Conservation (phyloP, 139 green algal species). For the Picochlorum sp. region DNA sequence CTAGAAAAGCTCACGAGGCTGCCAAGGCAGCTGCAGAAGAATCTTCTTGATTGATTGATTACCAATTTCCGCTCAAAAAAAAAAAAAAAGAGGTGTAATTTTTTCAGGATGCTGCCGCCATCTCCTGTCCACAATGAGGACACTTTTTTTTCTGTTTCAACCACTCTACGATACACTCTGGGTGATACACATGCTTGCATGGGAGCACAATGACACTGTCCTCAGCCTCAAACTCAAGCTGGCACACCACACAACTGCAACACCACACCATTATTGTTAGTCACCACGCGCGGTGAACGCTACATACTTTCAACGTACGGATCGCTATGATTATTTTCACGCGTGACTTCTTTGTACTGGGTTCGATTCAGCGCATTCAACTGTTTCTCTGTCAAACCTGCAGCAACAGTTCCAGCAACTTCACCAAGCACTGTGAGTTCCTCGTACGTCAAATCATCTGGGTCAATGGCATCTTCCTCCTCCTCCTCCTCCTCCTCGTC, state of each 20-base stretch:
- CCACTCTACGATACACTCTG: slow-evolving; percentile 35
- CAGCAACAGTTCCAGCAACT: slow-evolving; percentile 30
- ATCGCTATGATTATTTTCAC: not conserved
- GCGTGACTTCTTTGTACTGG: slow-evolving; percentile 13
- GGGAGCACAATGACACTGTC: slow-evolving; percentile 31
- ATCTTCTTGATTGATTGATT: slow-evolving; percentile 2
- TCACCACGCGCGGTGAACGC: slow-evolving; percentile 4
- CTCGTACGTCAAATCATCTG: slow-evolving; percentile 37
- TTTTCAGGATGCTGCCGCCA: not conserved
- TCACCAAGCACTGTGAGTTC: slow-evolving; percentile 36
- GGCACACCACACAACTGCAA: slow-evolving; percentile 27
- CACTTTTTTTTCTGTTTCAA: slow-evolving; percentile 37
- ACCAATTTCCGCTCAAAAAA: too few species aligned
- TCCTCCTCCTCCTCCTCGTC: not conserved
- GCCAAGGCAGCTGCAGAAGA: not conserved
- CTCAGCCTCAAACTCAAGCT: slow-evolving; percentile 33
- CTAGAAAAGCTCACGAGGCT: slow-evolving; percentile 38
- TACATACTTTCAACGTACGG: slow-evolving; percentile 3
- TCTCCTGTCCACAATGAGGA: slow-evolving; percentile 8
- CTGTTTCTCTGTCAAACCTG: slow-evolving; percentile 8
- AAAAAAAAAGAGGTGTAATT: not conserved
- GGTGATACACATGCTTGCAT: slow-evolving; percentile 40
- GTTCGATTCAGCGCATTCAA: slow-evolving; percentile 17
- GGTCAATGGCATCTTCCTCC: slow-evolving; percentile 16
- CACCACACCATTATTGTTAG: too few species aligned